Percentiles rank a stretch among this genome's conserved stretches.
phyloP scores from a whole-genome alignment of 2,329 filamentous ascomycete genomes.

The Falciphora oryzae region DNA sequence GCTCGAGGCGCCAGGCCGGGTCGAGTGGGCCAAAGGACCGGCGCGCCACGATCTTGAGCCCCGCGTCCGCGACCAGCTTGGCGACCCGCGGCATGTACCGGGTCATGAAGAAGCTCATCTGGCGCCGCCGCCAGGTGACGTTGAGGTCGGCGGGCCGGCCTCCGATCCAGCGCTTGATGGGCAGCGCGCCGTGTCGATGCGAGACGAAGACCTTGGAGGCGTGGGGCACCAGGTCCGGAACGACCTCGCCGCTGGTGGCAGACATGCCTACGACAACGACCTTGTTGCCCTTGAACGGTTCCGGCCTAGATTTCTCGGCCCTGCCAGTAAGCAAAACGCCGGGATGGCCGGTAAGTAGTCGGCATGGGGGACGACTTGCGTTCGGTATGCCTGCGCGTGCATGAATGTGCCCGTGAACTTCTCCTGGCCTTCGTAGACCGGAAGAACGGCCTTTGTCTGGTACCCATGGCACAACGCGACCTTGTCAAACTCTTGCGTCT shows the following conservation, averaged over 20 bases:
- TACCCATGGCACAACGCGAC: conserved; percentile 15
- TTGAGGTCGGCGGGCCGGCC: conserved; percentile 29
- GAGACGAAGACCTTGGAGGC: conserved; percentile 35
- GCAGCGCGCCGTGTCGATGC: conserved; percentile 31
- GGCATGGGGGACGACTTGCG: conserved; percentile 16
- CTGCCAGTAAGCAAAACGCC: conserved; percentile 9
- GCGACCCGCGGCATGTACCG: conserved; percentile 16
- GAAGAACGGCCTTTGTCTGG: conserved; percentile 11
- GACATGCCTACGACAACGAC: conserved; percentile 39
- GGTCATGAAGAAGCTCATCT: conserved; percentile 25
- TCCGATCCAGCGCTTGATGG: conserved; percentile 27
- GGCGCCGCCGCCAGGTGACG: conserved; percentile 27
- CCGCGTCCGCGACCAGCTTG: conserved; percentile 15
- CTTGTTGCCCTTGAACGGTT: conserved; percentile 32
- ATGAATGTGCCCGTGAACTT: conserved; percentile 26
- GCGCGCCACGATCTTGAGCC: conserved; percentile 15
- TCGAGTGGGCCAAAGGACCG: conserved; percentile 20
- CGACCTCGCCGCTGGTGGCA: conserved; percentile 31
- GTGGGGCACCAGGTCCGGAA: conserved; percentile 27
- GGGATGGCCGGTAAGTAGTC: not conserved
- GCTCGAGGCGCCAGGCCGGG: conserved; percentile 25
- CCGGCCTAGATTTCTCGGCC: conserved; percentile 18
- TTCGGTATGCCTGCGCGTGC: conserved; percentile 32
- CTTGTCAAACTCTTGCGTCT: conserved; percentile 13
- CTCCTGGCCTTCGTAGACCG: conserved; percentile 12